Evolutionary conservation across 2,329 filamentous ascomycete genomes (phyloP).

Genomic region (Monosporascus sp.): DNA sequence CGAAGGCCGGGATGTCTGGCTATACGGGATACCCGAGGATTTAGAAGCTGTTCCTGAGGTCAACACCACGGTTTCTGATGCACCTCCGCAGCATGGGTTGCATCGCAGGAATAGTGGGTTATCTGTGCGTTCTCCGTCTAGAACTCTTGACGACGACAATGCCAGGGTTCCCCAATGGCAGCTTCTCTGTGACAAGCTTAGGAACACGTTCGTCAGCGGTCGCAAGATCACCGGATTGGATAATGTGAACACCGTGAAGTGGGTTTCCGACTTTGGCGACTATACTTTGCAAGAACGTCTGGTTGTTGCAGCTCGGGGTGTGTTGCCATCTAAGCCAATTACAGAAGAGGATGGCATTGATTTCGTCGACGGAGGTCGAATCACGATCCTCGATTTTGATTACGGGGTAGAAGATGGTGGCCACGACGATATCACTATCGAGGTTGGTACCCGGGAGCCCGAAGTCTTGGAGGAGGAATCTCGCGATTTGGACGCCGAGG

Average conservation of each 20-base stretch:
- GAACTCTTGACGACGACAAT: slow-evolving; percentile 31
- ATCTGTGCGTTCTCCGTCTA: slow-evolving; percentile 33
- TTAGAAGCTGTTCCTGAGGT: slow-evolving; percentile 55
- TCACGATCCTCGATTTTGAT: slow-evolving; percentile 70
- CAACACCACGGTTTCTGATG: slow-evolving; percentile 24
- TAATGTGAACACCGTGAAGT: slow-evolving; percentile 64
- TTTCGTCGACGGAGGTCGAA: slow-evolving; percentile 72
- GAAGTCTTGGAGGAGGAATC: slow-evolving; percentile 69
- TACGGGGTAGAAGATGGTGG: slow-evolving; percentile 53
- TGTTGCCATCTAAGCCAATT: slow-evolving; percentile 51
- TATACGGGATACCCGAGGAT: slow-evolving; percentile 73
- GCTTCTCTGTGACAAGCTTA: slow-evolving; percentile 59
- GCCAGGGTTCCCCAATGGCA: slow-evolving; percentile 61
- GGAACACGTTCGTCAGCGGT: slow-evolving; percentile 68
- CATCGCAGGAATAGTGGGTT: slow-evolving; percentile 37
- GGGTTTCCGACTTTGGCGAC: slow-evolving; percentile 55
- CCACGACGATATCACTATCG: slow-evolving; percentile 58
- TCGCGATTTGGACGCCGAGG: slow-evolving; percentile 70
- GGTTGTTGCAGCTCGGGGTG: slow-evolving; percentile 67
- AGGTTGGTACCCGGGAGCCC: slow-evolving; percentile 66
- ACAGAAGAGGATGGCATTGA: slow-evolving; percentile 67
- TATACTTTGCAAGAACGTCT: slow-evolving; percentile 51
- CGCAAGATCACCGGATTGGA: slow-evolving; percentile 59
- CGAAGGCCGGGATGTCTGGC: slow-evolving; percentile 65
- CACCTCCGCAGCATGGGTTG: slow-evolving; percentile 19